Evolutionary conservation across 345 rosid genomes (phyloP).

Genomic region (Heritiera littoralis): DNA sequence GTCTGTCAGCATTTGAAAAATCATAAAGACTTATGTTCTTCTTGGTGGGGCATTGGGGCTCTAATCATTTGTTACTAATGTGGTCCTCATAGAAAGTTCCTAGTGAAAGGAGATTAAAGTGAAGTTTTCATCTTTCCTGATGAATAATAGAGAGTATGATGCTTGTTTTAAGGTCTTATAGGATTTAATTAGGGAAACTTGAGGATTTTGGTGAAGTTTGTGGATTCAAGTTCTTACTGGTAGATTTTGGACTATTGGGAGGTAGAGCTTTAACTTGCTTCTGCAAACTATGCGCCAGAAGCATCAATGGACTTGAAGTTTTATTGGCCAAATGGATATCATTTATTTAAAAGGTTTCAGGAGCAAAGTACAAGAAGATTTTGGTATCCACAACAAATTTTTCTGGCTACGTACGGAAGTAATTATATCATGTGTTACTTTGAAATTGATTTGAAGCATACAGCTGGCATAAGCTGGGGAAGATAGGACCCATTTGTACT

Average conservation of each 20-base stretch:
- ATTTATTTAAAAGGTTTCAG: not conserved
- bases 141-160: not conserved
- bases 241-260: not conserved
- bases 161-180: not conserved
- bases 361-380: not conserved
- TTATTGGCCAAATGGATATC: not conserved
- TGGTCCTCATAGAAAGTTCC: not conserved
- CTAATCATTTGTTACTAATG: not conserved
- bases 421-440: slow-evolving; percentile 1
- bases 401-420: not conserved
- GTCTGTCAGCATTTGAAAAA: not conserved
- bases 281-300: not conserved
- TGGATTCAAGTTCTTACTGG: not conserved
- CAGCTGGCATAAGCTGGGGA: not conserved
- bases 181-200: not conserved
- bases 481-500: not conserved
- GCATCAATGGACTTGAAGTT: not conserved
- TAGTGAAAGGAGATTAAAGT: not conserved
- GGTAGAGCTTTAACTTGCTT: not conserved
- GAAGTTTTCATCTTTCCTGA: not conserved
- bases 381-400: not conserved
- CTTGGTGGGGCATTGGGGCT: not conserved
- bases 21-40: not conserved
- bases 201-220: not conserved
- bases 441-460: not conserved